Base-by-base conservation (phyloP, 2,329 filamentous ascomycete genomes). In the Fusarium papillatum region DNA sequence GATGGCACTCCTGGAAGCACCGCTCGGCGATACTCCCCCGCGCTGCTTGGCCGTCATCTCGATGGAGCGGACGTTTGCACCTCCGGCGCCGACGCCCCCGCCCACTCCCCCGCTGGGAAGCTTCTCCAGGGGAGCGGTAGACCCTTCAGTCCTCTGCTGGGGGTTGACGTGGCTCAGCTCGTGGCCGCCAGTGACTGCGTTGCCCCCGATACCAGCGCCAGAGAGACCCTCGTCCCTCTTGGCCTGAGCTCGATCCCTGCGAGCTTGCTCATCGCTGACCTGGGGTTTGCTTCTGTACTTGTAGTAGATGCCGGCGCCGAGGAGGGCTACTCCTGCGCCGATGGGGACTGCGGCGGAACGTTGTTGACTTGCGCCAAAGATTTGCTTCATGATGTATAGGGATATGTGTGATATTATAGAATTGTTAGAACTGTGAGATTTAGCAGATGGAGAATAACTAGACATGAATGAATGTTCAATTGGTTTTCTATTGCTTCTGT, bases 71-170 rank as follows among this genome's bases (percentile, higher is more conserved):
- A 78, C 71, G 41, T 80, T 81, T 22, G 78, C 48, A 26, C 79
- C 80, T 7, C 81, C 83, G 1, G 50, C 79, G 1, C 82, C 82
- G 36, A 74, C 70, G 4, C 83, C 82, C 1, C 83, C 83, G 0
- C 82, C 82, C 2, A 83, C 79, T 8, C 81, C 80, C 1, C 83
- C 83, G 1, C 81, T 78, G 7, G 83, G 82, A 0, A 84, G 78
- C 70, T 83, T 77, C n/a, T 83, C 82, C 29, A 17, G 69, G 29
- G 68, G 50, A n/a, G 69, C 75, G 7, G 82, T 78, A 4, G 78
- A 80, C n/a, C 74, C 31, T 8, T 77, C 72, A 8, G 1, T 31
- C 29, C 66, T 77, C 36, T 73, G 74, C 7, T 77, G 53, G 2
- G 76, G 71, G 69, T 79, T 74, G 22, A 59, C 70, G 41, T 72